Conservation (phyloP, 768 basidiomycete species). For the Leucosporidium creatinivorum region DNA sequence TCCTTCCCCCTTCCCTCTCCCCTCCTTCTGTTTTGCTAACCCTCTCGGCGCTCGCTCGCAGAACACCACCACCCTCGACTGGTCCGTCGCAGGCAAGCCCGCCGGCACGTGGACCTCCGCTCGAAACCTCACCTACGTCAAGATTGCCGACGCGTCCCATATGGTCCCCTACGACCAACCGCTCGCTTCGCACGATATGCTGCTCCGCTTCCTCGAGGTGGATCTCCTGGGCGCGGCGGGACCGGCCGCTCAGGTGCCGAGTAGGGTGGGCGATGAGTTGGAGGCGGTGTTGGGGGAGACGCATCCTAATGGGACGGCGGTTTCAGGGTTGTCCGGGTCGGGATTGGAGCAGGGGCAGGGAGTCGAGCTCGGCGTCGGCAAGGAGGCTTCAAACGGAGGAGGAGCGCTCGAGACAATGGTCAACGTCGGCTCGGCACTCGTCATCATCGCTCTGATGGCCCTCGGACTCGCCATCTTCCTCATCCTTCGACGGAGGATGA, state of each 20-base stretch:
- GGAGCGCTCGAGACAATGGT: slow-evolving; percentile 26
- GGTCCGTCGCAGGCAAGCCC: slow-evolving; percentile 58
- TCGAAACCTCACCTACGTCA: slow-evolving; percentile 85
- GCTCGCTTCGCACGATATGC: slow-evolving; percentile 90
- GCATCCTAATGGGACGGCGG: slow-evolving; percentile 34
- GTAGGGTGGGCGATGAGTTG: slow-evolving; percentile 62
- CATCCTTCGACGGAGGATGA: slow-evolving; percentile 6
- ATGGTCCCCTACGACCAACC: slow-evolving; percentile 75
- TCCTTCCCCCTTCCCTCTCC: too few relatives aligned
- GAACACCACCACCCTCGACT: slow-evolving; percentile 32
- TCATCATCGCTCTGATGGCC: slow-evolving; percentile 26
- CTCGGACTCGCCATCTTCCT: slow-evolving; percentile 14
- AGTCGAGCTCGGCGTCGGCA: neutral
- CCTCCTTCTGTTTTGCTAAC: neutral
- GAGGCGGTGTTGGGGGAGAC: slow-evolving; percentile 45
- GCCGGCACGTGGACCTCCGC: slow-evolving; percentile 88
- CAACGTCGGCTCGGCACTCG: slow-evolving; percentile 25
- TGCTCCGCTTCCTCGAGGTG: slow-evolving; percentile 90
- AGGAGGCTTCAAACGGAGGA: neutral
- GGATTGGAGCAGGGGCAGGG: neutral
- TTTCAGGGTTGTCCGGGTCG: neutral
- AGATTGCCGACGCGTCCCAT: slow-evolving; percentile 89
- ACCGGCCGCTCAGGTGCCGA: slow-evolving; percentile 71
- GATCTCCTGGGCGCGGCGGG: slow-evolving; percentile 75
- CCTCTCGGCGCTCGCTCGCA: neutral